Evolutionary conservation across 2,329 filamentous ascomycete species (phyloP).

Genomic region (Colletotrichum sp.): DNA sequence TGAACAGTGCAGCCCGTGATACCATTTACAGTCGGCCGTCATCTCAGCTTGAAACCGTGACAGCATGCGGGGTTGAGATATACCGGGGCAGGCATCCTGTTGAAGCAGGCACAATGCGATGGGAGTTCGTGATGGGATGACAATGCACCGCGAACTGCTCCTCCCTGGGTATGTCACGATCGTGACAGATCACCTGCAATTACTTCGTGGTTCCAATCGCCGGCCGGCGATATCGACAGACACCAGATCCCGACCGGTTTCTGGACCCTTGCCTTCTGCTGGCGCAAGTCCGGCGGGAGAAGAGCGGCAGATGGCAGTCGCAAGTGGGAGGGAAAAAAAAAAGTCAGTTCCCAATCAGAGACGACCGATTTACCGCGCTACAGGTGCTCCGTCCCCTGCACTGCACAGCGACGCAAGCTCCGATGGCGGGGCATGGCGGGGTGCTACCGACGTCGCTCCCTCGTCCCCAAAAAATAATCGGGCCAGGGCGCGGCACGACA

Average conservation of each 20-base stretch:
- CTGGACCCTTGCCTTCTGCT: not conserved
- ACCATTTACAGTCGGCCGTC: not conserved
- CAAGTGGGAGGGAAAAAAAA: too few relatives aligned
- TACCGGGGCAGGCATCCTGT: not conserved
- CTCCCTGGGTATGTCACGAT: not conserved
- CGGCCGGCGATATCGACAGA: not conserved
- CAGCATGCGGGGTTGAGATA: not conserved
- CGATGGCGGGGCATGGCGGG: constrained; percentile 26
- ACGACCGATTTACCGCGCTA: not conserved
- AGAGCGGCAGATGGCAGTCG: not conserved
- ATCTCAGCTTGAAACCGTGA: not conserved
- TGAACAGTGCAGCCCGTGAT: not conserved
- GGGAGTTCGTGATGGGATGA: not conserved
- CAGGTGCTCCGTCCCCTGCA: not conserved
- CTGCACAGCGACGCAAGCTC: not conserved
- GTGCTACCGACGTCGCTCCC: constrained; percentile 19
- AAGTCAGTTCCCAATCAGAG: not conserved
- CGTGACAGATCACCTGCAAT: not conserved
- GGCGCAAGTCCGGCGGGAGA: not conserved
- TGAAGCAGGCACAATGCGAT: not conserved
- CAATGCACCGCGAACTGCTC: not conserved
- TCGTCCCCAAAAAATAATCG: not conserved
- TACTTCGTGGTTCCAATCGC: not conserved
- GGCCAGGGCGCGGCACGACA: constrained; percentile 1
- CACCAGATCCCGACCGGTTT: constrained; percentile 9